Conservation (phyloP, 768 basidiomycete species). For the Fomitopsis serialis region DNA sequence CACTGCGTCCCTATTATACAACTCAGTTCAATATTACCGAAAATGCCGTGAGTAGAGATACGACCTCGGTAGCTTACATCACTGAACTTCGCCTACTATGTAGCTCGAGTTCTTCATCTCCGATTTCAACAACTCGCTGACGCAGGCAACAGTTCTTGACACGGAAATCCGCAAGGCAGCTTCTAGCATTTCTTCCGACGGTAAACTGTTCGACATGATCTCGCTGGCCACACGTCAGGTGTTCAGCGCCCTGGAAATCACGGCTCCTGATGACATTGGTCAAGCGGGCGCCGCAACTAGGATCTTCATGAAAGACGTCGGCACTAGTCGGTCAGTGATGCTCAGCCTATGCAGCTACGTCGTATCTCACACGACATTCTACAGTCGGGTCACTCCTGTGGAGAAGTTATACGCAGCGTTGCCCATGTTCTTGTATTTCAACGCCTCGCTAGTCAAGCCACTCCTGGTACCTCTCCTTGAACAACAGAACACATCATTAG, state of each 20-base stretch:
- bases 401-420: constrained; percentile 26
- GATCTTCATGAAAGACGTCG: constrained; percentile 7
- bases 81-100: background rate
- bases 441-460: constrained; percentile 21
- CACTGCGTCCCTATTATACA: constrained; percentile 13
- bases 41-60: constrained; percentile 11
- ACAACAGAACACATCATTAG: constrained; percentile 12
- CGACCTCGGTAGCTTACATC: background rate
- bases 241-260: constrained; percentile 20
- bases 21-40: background rate
- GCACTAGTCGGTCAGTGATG: background rate
- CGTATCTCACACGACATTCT: background rate
- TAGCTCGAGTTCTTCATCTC: constrained; percentile 16
- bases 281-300: constrained; percentile 20
- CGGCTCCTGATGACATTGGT: constrained; percentile 11
- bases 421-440: constrained; percentile 24
- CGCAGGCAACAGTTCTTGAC: constrained; percentile 16
- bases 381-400: constrained; percentile 25
- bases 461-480: constrained; percentile 23
- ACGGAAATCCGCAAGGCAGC: constrained; percentile 16
- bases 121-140: constrained; percentile 13
- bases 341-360: background rate
- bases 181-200: constrained; percentile 12
- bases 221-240: constrained; percentile 22
- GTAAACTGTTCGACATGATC: constrained; percentile 14